These are phyloP conservation scores for Ustilago nuda DNA, from an alignment of 1,284 basidiomycete species.

Conservation along the genomic window DNA sequence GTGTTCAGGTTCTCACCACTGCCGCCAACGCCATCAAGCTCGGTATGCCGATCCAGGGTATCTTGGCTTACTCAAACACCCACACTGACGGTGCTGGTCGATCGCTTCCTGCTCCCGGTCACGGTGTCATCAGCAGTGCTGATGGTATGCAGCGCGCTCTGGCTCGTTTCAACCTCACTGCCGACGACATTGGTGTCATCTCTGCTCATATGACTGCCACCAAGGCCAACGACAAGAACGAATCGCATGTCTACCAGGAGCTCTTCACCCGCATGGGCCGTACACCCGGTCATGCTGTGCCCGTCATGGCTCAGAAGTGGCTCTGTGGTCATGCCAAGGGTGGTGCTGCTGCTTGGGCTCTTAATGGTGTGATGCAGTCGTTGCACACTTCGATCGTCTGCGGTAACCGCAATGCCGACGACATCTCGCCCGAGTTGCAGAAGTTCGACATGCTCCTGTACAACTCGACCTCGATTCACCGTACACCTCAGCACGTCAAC, in stretches of 20 bases:
- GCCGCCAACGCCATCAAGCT: constrained; percentile 95
- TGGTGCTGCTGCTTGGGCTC: constrained; percentile 89
- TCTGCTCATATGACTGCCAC: constrained; percentile 96
- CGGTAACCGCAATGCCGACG: constrained; percentile 83
- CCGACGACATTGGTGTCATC: constrained; percentile 84
- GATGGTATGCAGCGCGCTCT: constrained; percentile 88
- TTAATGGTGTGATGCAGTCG: constrained; percentile 90
- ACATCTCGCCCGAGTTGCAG: constrained; percentile 91
- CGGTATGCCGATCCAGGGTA: constrained; percentile 90
- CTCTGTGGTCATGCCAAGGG: constrained; percentile 69
- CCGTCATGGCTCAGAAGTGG: constrained; percentile 97
- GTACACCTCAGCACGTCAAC: constrained; percentile 62
- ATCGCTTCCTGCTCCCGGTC: constrained; percentile 77
- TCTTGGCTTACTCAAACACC: constrained; percentile 95
- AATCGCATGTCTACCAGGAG: constrained; percentile 95
- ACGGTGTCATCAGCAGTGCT: constrained; percentile 64
- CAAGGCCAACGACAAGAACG: constrained; percentile 97
- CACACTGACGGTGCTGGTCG: constrained; percentile 93
- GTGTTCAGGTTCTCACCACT: constrained; percentile 95
- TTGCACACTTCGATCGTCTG: constrained; percentile 88
- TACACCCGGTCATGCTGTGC: constrained; percentile 91
- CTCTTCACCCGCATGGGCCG: constrained; percentile 88
- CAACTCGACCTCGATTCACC: constrained; percentile 88
- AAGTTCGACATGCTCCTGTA: constrained; percentile 92
- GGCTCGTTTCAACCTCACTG: constrained; percentile 93